Evolutionary conservation across 805 yeast genomes (phyloP).

Genomic region (baker's yeast (Saccharomyces cerevisiae)): DNA sequence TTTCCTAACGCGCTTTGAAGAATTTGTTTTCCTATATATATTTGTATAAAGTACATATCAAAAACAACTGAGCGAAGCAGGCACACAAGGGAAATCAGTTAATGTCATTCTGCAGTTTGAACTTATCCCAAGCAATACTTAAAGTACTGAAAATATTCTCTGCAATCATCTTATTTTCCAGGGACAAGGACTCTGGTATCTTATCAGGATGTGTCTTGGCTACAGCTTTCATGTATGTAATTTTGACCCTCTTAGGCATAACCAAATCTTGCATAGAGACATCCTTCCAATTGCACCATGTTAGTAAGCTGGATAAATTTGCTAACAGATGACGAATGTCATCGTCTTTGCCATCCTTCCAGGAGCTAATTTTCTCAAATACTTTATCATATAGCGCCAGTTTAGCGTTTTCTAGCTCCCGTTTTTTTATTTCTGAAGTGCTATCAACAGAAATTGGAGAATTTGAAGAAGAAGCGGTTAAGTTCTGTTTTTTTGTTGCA

Average conservation of each 20-base stretch:
- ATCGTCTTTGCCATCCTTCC: conserved; percentile 73
- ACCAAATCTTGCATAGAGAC: conserved; percentile 70
- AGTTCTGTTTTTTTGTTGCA: neutral
- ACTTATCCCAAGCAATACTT: conserved; percentile 85
- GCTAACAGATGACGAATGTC: conserved; percentile 73
- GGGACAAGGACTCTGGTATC: conserved; percentile 42
- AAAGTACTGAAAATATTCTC: conserved; percentile 76
- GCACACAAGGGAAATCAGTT: conserved; percentile 11
- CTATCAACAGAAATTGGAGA: neutral
- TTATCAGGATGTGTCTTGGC: conserved; percentile 88
- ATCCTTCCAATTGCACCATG: conserved; percentile 64
- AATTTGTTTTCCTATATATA: neutral
- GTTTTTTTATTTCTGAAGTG: conserved; percentile 27
- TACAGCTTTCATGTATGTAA: conserved; percentile 81
- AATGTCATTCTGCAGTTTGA: conserved; percentile 51
- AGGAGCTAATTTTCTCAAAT: conserved; percentile 41
- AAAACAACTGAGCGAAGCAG: neutral
- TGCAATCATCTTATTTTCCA: conserved; percentile 75
- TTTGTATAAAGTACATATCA: neutral
- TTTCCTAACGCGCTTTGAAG: neutral
- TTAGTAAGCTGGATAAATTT: conserved; percentile 56
- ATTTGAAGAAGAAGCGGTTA: neutral
- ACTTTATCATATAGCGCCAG: conserved; percentile 58
- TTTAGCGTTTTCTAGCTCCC: conserved; percentile 47
- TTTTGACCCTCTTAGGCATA: conserved; percentile 80